Base-by-base conservation (phyloP, 2,329 filamentous ascomycete species). In the Talaromyces sp. region DNA sequence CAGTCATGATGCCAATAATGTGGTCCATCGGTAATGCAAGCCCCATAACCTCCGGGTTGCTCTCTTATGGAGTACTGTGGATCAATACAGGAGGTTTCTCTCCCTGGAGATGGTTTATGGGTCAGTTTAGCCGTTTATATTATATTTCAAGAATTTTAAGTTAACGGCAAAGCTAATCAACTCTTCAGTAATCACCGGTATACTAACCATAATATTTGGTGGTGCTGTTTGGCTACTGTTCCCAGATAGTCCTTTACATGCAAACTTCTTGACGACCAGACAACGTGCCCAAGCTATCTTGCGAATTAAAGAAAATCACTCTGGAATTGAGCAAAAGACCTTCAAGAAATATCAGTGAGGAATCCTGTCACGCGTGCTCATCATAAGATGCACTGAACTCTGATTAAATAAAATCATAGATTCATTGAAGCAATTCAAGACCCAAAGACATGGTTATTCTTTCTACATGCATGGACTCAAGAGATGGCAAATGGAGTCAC, bases 61-160 rank as follows among this genome's bases (percentile, higher is more conserved):
- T 77, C 3, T 70, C 74, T 0, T 77, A 77, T 47, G 75, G 74
- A 1, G 65, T 77, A 0, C 66, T 77, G 2, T 77, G 67, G 63
- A 73, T 73, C 24, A 58, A 72, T 5, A 73, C 71, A 0, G 63
- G 61, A 5, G 63, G 47, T n/a, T 73, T 75, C 51, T 61, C 66
- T 7, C 66, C 72, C 3, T 75, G 71, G 72, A 74, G 68, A 54
- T 73, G 68, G 70, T 69, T 75, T 29, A 74, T 74, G 70, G 65
- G 70, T n/a, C n/a, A n/a, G n/a, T n/a, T n/a, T n/a, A n/a, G n/a
- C n/a, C n/a, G n/a, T n/a, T n/a, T n/a, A n/a, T n/a, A n/a, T n/a
- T n/a, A n/a, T n/a, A n/a, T n/a, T n/a, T n/a, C n/a, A n/a, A n/a
- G n/a, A n/a, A n/a, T n/a, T n/a, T n/a, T n/a, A n/a, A n/a, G n/a